Evolutionary conservation across 495 filamentous ascomycete genomes (phyloP), one percentile per base, ranked within the genome.

Genomic region (Amniculicola lignicola): DNA sequence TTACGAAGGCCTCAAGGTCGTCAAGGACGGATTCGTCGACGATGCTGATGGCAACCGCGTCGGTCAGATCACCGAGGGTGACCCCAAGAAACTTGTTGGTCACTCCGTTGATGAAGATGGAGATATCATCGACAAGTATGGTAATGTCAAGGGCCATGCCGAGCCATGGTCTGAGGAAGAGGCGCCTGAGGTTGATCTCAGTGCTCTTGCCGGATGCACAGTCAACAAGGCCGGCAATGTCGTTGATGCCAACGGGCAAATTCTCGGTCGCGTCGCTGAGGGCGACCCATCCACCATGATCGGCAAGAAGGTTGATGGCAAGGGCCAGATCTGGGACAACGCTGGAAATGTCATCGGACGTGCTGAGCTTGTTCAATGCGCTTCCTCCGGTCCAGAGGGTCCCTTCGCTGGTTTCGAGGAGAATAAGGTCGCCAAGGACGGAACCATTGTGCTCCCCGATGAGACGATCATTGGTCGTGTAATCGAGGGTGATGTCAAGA

Each of bases 191-290:
- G 77, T 75, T 2, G 88, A 94, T 60, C 74, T 81, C 39, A 89
- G 85, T 2, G 69, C 77, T 12, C 75, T 94, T 4, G 88, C 87
- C 3, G 89, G 89, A 47, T 89, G 89, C 77, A 79, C 83, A 3
- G 86, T 93, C 65, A 95, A 95, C 73, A 93, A 93, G 70, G 78
- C 76, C 6, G 89, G 89, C 40, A 91, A 92, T 38, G 80, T 91
- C 15, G 89, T 95, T 51, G 89, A 95, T 64, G 69, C 70, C 21
- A 75, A 76, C 23, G 89, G 89, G n/a, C 75, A 75, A 16, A 85
- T 93, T 61, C 83, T 81, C 57, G 89, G 89, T 19, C 83, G 86
- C 16, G 80, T 95, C 7, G 75, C 83, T 36, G 85, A 89, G 62
- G 89, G 89, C 18, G 82, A 90, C 41, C 68, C 79, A 14, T 79